These are phyloP conservation scores for Eutrema japonicum DNA, from an alignment of 345 rosid genomes.

Conservation along the genomic window DNA sequence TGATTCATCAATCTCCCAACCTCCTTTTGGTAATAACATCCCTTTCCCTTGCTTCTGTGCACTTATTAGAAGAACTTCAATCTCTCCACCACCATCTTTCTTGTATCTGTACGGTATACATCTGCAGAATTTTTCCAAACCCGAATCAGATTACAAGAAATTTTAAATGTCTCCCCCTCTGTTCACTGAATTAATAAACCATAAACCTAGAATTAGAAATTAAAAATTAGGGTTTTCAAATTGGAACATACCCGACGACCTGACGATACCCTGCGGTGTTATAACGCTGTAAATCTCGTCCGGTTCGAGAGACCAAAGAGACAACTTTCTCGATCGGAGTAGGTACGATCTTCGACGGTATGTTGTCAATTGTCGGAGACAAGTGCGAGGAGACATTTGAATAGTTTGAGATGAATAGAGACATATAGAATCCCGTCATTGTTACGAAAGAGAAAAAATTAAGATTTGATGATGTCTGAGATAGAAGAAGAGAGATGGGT, in stretches of 20 bases:
- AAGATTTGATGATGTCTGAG: background rate
- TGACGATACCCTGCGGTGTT: slow-evolving; percentile 56
- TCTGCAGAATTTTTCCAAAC: slow-evolving; percentile 37
- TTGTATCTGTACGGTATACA: slow-evolving; percentile 66
- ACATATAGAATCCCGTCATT: slow-evolving; percentile 48
- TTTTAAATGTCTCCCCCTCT: no score
- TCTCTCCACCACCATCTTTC: slow-evolving; percentile 42
- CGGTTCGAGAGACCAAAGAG: slow-evolving; percentile 62
- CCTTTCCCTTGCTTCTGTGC: slow-evolving; percentile 58
- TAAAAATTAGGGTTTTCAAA: slow-evolving; percentile 18
- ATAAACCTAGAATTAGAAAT: background rate
- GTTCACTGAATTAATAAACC: background rate
- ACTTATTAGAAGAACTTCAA: slow-evolving; percentile 63
- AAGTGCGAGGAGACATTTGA: slow-evolving; percentile 44
- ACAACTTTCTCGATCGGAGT: slow-evolving; percentile 52
- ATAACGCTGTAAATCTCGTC: slow-evolving; percentile 73
- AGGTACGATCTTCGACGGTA: slow-evolving; percentile 44
- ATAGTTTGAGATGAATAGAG: slow-evolving; percentile 45
- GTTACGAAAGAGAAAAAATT: background rate
- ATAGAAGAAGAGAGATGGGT: background rate
- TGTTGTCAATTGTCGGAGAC: slow-evolving; percentile 47
- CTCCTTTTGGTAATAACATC: slow-evolving; percentile 73
- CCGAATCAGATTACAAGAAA: background rate
- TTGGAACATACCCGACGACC: slow-evolving; percentile 68
- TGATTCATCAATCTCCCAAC: slow-evolving; percentile 67